Evolutionary conservation across 108 stramenopile genomes (phyloP).

Genomic region (Epipyxis sp.): DNA sequence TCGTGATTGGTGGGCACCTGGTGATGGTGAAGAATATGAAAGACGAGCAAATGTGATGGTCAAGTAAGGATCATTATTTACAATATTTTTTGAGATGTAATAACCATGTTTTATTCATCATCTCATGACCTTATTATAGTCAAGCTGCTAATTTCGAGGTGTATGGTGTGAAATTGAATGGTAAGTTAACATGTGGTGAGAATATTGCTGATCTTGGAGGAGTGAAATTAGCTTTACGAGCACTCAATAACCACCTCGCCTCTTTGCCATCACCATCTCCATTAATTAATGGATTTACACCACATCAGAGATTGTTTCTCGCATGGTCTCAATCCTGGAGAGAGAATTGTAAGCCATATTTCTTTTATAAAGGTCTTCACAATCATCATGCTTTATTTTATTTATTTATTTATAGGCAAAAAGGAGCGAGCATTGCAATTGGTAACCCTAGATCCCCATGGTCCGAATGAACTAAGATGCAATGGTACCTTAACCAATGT

Average conservation of each 20-base stretch:
- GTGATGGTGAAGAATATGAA: constrained; percentile 32
- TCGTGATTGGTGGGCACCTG: constrained; percentile 77
- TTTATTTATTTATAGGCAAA: constrained; percentile 54
- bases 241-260: constrained; percentile 44
- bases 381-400: too few species aligned
- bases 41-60: constrained; percentile 66
- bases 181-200: constrained; percentile 72
- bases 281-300: constrained; percentile 65
- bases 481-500: constrained; percentile 69
- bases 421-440: constrained; percentile 69
- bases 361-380: too few species aligned
- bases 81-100: too few species aligned
- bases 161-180: constrained; percentile 62
- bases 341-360: neutral
- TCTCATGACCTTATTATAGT: too few species aligned
- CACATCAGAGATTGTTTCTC: constrained; percentile 68
- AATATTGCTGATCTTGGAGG: constrained; percentile 61
- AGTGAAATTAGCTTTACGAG: constrained; percentile 57
- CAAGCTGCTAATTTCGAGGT: constrained; percentile 68
- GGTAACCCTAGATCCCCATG: constrained; percentile 75
- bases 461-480: constrained; percentile 72
- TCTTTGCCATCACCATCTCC: neutral
- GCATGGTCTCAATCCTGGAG: constrained; percentile 70
- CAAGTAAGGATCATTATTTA: too few species aligned
- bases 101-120: too few species aligned